Base-by-base conservation (phyloP, 495 filamentous ascomycete species). In the Cryomyces minteri region DNA sequence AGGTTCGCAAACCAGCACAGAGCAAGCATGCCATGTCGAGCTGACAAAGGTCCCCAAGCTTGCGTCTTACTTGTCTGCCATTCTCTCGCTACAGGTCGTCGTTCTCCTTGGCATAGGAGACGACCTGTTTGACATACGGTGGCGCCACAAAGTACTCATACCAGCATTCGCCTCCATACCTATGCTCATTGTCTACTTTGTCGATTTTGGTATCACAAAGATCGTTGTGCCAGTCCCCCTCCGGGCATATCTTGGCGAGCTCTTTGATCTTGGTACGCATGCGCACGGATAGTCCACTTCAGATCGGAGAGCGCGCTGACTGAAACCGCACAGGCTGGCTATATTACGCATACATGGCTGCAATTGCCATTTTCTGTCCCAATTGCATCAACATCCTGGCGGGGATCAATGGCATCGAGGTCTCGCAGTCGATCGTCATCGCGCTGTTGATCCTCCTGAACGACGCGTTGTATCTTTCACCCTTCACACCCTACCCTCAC, bases 301-400 rank as follows among this genome's bases (percentile, higher is more conserved):
- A 29, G 12, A 14, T 37, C 43, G 5, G 32, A 30, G n/a, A 29
- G 11, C 31, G 33, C 39, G 36, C 51, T 54, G 43, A 59, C 44
- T 1, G 31, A 12, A 40, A 29, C 7, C 25, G 25, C 12, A 12
- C 32, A 61, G 60, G 88, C 43, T 77, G 72, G 64, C 67, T 93
- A 39, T 98, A 98, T 70, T 98, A 98, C 64, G 66, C 74, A 52
- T 98, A 98, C 68, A 98, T 98, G 90, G 84, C 85, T 32, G 74
- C 77, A 30, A 74, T 98, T 42, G 78, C 87, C 53, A 96, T 98
- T 45, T 98, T 98, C 65, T 88, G 83, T 53, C 87, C 90, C 5
- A 96, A 99, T 62, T 83, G 84, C 58, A 99, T 99, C 70, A 99
- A 99, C 67, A 99, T 99, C 64, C 67, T 96, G 3, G 90, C 90